A percentile compares a stretch with the other conserved stretches of the same genome.
These are phyloP conservation scores for Serendipita vermifera DNA, from an alignment of 768 basidiomycete genomes.

Conservation along the genomic window DNA sequence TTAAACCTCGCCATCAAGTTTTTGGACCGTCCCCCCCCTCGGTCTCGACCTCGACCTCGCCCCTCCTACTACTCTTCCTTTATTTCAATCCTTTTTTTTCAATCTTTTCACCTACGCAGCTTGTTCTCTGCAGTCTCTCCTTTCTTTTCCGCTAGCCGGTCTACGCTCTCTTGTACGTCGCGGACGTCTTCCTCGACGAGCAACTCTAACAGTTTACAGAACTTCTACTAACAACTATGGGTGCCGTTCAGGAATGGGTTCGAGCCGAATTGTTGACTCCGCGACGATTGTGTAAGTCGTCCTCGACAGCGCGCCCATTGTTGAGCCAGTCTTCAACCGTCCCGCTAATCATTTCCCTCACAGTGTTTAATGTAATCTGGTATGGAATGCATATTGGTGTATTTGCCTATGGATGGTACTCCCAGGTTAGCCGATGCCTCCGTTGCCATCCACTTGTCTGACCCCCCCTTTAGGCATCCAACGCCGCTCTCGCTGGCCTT, in stretches of 20 bases:
- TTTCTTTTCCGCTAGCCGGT: constrained; percentile 6
- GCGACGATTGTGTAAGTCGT: constrained; percentile 34
- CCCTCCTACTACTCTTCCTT: neutral
- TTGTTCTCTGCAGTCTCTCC: neutral
- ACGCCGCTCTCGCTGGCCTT: constrained; percentile 53
- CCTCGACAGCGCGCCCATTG: no score
- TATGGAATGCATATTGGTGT: constrained; percentile 62
- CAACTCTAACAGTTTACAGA: no score
- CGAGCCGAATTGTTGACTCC: constrained; percentile 51
- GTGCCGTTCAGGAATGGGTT: constrained; percentile 47
- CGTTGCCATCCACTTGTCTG: neutral
- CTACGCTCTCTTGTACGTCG: constrained; percentile 5
- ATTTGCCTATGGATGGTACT: constrained; percentile 82
- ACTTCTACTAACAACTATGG: constrained; percentile 33
- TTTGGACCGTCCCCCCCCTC: constrained; percentile 3
- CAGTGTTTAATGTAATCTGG: constrained; percentile 35
- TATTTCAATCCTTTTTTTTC: constrained; percentile 10
- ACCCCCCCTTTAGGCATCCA: constrained; percentile 35
- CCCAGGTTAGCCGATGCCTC: constrained; percentile 41
- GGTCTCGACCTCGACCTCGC: constrained; percentile 4
- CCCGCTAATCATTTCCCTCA: neutral
- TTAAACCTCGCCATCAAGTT: neutral
- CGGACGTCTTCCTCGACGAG: neutral
- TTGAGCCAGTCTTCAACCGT: constrained; percentile 58
- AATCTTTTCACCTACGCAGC: neutral